Evolutionary conservation across 441 rosid species (phyloP).

Genomic region (Erysimum cheiri): DNA sequence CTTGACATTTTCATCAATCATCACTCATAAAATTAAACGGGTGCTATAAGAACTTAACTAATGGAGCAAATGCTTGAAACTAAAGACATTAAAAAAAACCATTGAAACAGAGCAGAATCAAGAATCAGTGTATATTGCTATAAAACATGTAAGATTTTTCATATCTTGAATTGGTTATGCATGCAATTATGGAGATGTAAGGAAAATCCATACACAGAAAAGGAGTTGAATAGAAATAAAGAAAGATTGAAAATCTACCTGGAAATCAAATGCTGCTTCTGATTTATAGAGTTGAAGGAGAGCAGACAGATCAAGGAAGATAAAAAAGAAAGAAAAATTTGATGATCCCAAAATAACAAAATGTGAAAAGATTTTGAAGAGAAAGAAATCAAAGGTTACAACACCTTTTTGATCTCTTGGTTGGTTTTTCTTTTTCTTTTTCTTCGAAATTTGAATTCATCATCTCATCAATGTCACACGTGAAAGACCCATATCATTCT

Average conservation of each 20-base stretch:
- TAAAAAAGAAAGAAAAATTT: conserved; percentile 36
- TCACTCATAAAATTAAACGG: too few species aligned
- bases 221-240: conserved; percentile 30
- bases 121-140: conserved; percentile 2
- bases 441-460: conserved; percentile 42
- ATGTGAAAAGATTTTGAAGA: conserved; percentile 23
- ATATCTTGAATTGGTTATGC: conserved; percentile 28
- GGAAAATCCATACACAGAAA: conserved; percentile 15
- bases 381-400: conserved; percentile 27
- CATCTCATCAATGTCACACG: conserved; percentile 74
- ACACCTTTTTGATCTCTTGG: conserved; percentile 46
- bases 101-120: conserved; percentile 22
- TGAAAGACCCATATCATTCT: conserved; percentile 50
- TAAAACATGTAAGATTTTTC: conserved; percentile 29
- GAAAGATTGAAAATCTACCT: conserved; percentile 57
- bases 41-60: neutral
- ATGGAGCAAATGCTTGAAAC: conserved; percentile 2
- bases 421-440: conserved; percentile 29
- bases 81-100: neutral
- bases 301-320: conserved; percentile 45
- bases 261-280: conserved; percentile 50
- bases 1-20: conserved; percentile 15
- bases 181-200: conserved; percentile 35
- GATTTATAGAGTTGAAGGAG: conserved; percentile 53
- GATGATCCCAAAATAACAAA: conserved; percentile 56